Base-by-base conservation (phyloP, 257 asterid genomes). In the Plantago ovata region DNA sequence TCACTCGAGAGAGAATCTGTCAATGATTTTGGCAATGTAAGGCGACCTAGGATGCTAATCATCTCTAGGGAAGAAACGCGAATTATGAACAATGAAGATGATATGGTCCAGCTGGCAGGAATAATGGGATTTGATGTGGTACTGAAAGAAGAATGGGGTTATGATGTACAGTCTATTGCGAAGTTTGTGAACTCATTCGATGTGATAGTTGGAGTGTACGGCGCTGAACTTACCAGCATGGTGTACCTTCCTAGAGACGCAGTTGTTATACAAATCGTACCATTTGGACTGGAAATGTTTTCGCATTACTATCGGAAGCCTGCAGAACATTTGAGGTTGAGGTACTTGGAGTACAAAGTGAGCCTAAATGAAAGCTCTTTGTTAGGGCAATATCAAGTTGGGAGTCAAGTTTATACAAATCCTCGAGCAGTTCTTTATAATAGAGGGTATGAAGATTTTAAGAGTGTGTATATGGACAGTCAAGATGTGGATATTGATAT, bases 151-250 rank as follows among this genome's bases (percentile, higher is more conserved):
- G 60, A 19, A 38, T 33, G 18, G 15, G 60, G 60, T 12, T 55
- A 15, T 13, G 15, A 55, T 9, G 60, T 55, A 13, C 38, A 43
- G 13, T 13, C 33, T n/a, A 38, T 13, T n/a, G 60, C 60, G 10
- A 14, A 14, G 10, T 38, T 36, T 38, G 47, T 39, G 14, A 76
- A 79, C 65, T 62, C 78, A 18, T 77, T 77, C 43, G 86, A 79
- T 49, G 81, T 70, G 38, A 7, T 79, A 58, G 10, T 76, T 46
- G 82, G 80, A 33, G 80, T 76, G 2, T 83, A 79, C 28, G 83
- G 86, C 10, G 80, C 83, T 6, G 86, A 83, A 6, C 66, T 76
- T n/a, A 73, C 78, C 5, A 79, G 76, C 58, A 73, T 79, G 80
- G 73, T 79, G 38, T 79, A 64, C 28, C 69, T 79, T 12, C 83